Evolutionary conservation across 768 basidiomycete genomes (phyloP), one percentile per base, ranked within the genome.

Genomic region (Kwoniella sp.): DNA sequence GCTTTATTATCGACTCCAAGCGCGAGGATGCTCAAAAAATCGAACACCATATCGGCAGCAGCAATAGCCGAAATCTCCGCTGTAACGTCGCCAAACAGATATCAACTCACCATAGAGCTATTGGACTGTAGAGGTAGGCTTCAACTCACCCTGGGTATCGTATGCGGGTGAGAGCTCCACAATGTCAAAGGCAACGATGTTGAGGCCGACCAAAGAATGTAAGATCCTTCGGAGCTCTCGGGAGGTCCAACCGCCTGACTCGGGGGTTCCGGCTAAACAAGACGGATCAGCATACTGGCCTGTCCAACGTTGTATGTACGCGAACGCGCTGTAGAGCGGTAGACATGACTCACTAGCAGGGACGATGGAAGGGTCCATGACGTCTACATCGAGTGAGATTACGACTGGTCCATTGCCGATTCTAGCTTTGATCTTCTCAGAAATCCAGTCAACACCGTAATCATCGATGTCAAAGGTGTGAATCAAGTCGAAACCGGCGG

Each of bases 381-480:
- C 73, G 50, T 79, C 78, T 25, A 79, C 72, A 63, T 79, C 78
- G 37, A 79, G 56, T 24, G 57, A 65, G 27, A 93, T 82, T 77
- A 91, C 91, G 1, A 90, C 88, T 0, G 91, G 90, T 30, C 82
- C 85, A 70, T 85, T 82, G 15, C 90, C 91, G 6, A 94, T 85
- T 48, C 90, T 84, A 33, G 83, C 77, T 70, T 88, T 85, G 63
- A 95, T 92, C 60, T 85, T 84, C 58, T 83, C 80, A 63, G 90
- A 83, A 68, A 96, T 88, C 56, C 86, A 86, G 3, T 84, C 72
- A 26, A 90, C 82, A 2, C 91, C 91, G 40, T 88, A 67, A 62
- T 91, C 89, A 65, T 93, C 92, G 55, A 93, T 87, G 65, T 92
- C 91, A 66, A 90, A 89, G 12, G 87, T 86, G 6, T 87, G 85